These are phyloP conservation scores for Phytophthora megakarya DNA, from an alignment of 352 stramenopile species.

Conservation along the genomic window DNA sequence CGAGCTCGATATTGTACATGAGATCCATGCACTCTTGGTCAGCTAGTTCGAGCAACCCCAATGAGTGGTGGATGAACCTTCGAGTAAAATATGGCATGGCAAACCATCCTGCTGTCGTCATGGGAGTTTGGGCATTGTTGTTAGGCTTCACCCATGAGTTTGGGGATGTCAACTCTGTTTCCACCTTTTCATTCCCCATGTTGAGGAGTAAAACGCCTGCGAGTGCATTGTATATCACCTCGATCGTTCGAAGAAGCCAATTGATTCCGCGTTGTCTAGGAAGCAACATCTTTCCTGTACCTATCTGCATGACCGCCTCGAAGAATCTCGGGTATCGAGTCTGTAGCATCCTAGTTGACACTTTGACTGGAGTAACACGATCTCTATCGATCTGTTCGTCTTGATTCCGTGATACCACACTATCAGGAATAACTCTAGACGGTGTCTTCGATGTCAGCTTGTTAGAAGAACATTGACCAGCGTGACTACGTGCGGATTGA, in stretches of 20 bases:
- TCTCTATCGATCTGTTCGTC: conserved; percentile 19
- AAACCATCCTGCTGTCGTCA: conserved; percentile 19
- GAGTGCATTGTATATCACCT: conserved; percentile 69
- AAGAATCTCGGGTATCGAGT: conserved; percentile 61
- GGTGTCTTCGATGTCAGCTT: conserved; percentile 17
- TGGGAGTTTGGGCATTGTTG: background rate
- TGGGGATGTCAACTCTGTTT: background rate
- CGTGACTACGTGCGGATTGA: conserved; percentile 7
- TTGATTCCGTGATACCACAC: conserved; percentile 25
- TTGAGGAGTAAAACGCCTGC: conserved; percentile 30
- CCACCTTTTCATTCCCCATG: background rate
- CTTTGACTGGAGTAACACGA: background rate
- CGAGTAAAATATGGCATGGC: conserved; percentile 68
- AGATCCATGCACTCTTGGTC: conserved; percentile 79
- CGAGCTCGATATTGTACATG: conserved; percentile 65
- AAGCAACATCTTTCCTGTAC: background rate
- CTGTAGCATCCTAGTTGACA: conserved; percentile 43
- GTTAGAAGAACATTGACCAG: background rate
- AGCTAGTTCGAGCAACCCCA: conserved; percentile 58
- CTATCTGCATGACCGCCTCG: conserved; percentile 34
- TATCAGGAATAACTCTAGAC: conserved; percentile 5
- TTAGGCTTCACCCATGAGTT: background rate
- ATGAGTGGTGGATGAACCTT: conserved; percentile 49
- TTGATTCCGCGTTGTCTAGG: conserved; percentile 54
- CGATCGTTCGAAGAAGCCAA: conserved; percentile 69